phyloP scores from a whole-genome alignment of 495 filamentous ascomycete species.

The Amniculicola lignicola region DNA sequence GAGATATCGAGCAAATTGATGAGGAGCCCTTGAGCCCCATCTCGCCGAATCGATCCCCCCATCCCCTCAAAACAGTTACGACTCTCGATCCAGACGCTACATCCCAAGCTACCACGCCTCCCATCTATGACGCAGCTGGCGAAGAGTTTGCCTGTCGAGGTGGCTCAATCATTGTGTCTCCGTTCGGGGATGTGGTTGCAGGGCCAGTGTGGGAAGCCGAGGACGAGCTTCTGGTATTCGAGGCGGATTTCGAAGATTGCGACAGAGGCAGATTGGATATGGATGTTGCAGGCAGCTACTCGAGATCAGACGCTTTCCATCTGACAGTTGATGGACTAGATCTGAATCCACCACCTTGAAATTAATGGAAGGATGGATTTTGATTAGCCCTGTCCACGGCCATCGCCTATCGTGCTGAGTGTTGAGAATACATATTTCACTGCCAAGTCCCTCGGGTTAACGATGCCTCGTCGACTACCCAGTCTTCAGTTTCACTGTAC shows the following conservation, averaged over 20 bases:
- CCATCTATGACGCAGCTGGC: conserved; percentile 14
- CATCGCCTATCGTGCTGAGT: too few species aligned
- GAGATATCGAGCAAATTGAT: conserved; percentile 35
- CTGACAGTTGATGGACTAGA: conserved; percentile 72
- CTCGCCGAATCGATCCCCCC: neutral
- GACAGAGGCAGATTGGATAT: conserved; percentile 59
- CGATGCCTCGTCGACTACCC: too few species aligned
- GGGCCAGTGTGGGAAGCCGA: conserved; percentile 85
- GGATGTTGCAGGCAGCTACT: conserved; percentile 76
- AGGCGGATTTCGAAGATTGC: conserved; percentile 64
- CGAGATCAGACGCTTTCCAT: conserved; percentile 78
- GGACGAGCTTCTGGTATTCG: conserved; percentile 51
- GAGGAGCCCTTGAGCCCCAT: conserved; percentile 4
- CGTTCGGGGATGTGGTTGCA: conserved; percentile 70
- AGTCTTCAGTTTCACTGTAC: too few species aligned
- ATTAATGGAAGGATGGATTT: too few species aligned
- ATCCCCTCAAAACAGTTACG: neutral
- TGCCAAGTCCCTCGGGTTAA: too few species aligned
- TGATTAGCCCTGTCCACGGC: too few species aligned
- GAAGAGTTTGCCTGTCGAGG: conserved; percentile 61
- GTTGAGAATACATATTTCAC: too few species aligned
- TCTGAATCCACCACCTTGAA: conserved; percentile 70
- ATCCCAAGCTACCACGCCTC: neutral
- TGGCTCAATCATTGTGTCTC: conserved; percentile 78
- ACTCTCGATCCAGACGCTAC: neutral